Evolutionary conservation across 352 stramenopile species (phyloP).

Genomic region (Globisporangium alternatum): DNA sequence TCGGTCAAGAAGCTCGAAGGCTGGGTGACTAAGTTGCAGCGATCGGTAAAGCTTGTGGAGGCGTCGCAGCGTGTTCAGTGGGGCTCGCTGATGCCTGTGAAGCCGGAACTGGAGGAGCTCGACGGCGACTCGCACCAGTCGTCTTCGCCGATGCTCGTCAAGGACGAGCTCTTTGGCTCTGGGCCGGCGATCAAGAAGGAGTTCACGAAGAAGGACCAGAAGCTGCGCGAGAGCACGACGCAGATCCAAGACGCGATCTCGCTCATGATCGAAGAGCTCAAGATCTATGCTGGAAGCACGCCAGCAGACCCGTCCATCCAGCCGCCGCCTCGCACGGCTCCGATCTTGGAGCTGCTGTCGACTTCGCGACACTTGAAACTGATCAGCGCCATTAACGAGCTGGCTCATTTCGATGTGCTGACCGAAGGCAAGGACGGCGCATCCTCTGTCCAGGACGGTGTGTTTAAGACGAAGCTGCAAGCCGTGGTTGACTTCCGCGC

Average conservation of each 20-base stretch:
- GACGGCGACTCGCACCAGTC: slow-evolving; percentile 12
- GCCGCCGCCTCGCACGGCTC: slow-evolving; percentile 43
- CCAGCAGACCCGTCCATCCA: slow-evolving; percentile 49
- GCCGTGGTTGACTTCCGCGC: slow-evolving; percentile 69
- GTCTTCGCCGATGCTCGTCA: slow-evolving; percentile 26
- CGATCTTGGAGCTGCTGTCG: slow-evolving; percentile 65
- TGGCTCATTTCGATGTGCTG: slow-evolving; percentile 59
- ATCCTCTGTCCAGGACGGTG: slow-evolving; percentile 22
- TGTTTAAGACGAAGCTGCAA: slow-evolving; percentile 61
- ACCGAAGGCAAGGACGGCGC: slow-evolving; percentile 20
- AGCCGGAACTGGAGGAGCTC: slow-evolving; percentile 26
- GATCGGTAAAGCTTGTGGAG: slow-evolving; percentile 76
- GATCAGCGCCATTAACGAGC: slow-evolving; percentile 69
- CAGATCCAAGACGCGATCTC: slow-evolving; percentile 56
- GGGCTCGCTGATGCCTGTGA: slow-evolving; percentile 35
- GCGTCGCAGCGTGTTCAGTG: slow-evolving; percentile 74
- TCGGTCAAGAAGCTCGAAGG: slow-evolving; percentile 75
- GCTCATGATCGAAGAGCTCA: slow-evolving; percentile 68
- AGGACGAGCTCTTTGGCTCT: slow-evolving; percentile 50
- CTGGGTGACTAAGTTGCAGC: slow-evolving; percentile 68
- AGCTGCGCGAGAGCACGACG: slow-evolving; percentile 49
- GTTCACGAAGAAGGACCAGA: slow-evolving; percentile 74
- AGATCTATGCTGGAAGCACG: slow-evolving; percentile 52
- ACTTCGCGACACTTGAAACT: slow-evolving; percentile 73
- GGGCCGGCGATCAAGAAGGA: slow-evolving; percentile 70